Conservation (phyloP, 306 rosid species). For the Ormosia semicastrata region DNA sequence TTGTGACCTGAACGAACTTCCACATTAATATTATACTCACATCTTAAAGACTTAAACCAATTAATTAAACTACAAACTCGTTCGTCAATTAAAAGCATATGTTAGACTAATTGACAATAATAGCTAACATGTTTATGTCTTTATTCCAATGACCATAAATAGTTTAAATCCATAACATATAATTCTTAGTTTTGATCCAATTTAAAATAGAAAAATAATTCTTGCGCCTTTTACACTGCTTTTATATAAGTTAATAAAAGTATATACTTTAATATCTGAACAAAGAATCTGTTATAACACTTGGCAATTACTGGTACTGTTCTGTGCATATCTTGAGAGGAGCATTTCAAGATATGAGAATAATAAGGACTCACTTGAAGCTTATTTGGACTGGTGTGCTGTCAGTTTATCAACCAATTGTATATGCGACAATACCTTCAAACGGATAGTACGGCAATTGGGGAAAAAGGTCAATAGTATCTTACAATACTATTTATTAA, state of each 20-base stretch:
- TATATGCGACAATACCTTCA: not conserved
- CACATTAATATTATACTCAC: not conserved
- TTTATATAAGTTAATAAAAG: no score
- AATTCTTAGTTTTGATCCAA: not conserved
- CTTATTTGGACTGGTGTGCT: constrained; percentile 95
- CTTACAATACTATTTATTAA: not conserved
- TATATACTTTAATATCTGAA: no score
- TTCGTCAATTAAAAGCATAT: not conserved
- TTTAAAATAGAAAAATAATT: not conserved
- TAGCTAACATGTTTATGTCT: not conserved
- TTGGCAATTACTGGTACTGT: constrained; percentile 42
- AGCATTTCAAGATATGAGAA: constrained; percentile 71
- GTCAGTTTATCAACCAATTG: constrained; percentile 50
- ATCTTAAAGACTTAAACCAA: not conserved
- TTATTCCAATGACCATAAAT: not conserved
- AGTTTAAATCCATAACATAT: not conserved
- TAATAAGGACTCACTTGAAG: constrained; percentile 56
- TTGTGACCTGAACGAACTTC: not conserved
- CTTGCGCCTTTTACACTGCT: no score
- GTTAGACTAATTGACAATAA: not conserved
- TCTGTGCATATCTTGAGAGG: constrained; percentile 77
- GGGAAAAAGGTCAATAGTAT: not conserved
- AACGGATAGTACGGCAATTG: not conserved
- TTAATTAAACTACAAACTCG: not conserved
- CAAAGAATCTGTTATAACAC: no score